Evolutionary conservation across 768 basidiomycete species (phyloP).

Genomic region (Suillus variegatus): DNA sequence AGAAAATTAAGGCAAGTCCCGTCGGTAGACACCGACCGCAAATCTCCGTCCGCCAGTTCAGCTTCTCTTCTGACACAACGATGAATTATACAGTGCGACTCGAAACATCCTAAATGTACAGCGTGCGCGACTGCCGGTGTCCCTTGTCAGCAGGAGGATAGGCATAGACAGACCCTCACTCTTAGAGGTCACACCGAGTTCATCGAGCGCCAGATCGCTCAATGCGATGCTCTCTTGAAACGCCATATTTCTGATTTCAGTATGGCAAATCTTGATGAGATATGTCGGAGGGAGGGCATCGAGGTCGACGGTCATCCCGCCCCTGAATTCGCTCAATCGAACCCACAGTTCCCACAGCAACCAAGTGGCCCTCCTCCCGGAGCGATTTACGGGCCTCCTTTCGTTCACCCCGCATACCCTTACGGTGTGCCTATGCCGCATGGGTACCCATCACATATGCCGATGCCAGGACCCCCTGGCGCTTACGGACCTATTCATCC

Average conservation of each 20-base stretch:
- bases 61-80: slow-evolving; percentile 31
- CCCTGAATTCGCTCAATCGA: slow-evolving; percentile 30
- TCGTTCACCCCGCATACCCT: slow-evolving; percentile 48
- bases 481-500: slow-evolving; percentile 60
- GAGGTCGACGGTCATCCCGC: slow-evolving; percentile 39
- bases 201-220: slow-evolving; percentile 76
- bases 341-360: slow-evolving; percentile 36
- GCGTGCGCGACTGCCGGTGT: slow-evolving; percentile 82
- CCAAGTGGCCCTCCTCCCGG: slow-evolving; percentile 27
- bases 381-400: slow-evolving; percentile 33
- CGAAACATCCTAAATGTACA: slow-evolving; percentile 84
- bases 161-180: slow-evolving; percentile 84
- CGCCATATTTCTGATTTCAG: slow-evolving; percentile 68
- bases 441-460: slow-evolving; percentile 44
- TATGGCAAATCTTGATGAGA: slow-evolving; percentile 64
- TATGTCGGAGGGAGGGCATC: slow-evolving; percentile 66
- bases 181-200: slow-evolving; percentile 82
- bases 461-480: slow-evolving; percentile 41
- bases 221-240: slow-evolving; percentile 80
- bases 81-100: slow-evolving; percentile 70
- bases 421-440: slow-evolving; percentile 43
- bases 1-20: slow-evolving; percentile 91
- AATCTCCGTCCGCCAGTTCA: slow-evolving; percentile 62
- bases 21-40: slow-evolving; percentile 77
- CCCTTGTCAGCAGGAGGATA: slow-evolving; percentile 83